Evolutionary conservation across 1,284 basidiomycete genomes (phyloP).

Genomic region (Ganoderma boninense): DNA sequence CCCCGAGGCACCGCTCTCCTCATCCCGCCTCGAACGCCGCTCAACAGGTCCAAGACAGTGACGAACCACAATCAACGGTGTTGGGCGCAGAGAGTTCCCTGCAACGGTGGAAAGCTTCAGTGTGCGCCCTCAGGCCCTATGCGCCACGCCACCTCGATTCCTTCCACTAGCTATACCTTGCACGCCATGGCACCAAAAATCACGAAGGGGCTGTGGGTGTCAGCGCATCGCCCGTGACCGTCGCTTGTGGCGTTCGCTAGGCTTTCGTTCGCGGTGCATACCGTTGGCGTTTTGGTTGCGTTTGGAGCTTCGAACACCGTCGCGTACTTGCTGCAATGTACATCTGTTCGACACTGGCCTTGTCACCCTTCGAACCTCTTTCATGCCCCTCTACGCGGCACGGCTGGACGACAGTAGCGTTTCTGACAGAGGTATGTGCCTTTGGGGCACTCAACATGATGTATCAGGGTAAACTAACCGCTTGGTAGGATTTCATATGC

Average conservation of each 20-base stretch:
- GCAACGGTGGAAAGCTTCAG: conserved; percentile 22
- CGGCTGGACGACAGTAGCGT: background rate
- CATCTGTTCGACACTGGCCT: background rate
- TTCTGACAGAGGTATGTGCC: too few relatives aligned
- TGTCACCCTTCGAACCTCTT: too few relatives aligned
- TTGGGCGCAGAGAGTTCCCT: too few relatives aligned
- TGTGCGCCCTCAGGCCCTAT: conserved; percentile 34
- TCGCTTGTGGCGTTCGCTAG: background rate
- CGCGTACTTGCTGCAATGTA: background rate
- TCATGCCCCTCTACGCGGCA: background rate
- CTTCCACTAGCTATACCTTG: too few relatives aligned
- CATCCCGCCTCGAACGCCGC: too few relatives aligned
- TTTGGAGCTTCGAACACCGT: background rate
- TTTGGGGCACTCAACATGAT: background rate
- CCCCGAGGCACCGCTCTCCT: too few relatives aligned
- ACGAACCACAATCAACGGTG: too few relatives aligned
- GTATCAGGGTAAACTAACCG: background rate
- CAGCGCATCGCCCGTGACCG: background rate
- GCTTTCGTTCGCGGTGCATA: background rate
- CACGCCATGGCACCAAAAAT: background rate
- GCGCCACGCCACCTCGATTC: background rate
- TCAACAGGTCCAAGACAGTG: too few relatives aligned
- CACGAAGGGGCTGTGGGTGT: background rate
- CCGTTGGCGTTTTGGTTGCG: background rate
- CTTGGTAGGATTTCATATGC: background rate